These are phyloP conservation scores for Colletotrichum ledebouriae DNA, from an alignment of 2,329 filamentous ascomycete species.

Conservation along the genomic window DNA sequence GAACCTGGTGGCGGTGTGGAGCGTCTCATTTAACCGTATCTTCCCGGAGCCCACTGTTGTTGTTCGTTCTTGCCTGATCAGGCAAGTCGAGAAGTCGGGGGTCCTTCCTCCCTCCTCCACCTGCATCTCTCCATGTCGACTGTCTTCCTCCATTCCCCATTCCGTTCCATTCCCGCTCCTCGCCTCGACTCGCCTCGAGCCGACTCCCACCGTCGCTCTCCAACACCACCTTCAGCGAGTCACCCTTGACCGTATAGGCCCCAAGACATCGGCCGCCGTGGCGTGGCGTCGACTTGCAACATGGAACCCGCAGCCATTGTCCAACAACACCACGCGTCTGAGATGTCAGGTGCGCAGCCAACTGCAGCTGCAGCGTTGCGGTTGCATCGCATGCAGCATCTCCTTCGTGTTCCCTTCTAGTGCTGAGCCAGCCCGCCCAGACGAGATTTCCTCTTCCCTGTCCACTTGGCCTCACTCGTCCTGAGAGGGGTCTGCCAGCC, in stretches of 20 bases:
- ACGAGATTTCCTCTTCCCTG: neutral
- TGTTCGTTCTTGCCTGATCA: slow-evolving; percentile 3
- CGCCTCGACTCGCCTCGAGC: neutral
- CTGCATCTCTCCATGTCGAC: no score
- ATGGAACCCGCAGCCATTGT: slow-evolving; percentile 21
- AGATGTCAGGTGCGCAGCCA: slow-evolving; percentile 20
- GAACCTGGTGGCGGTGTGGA: slow-evolving; percentile 30
- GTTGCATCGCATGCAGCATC: slow-evolving; percentile 32
- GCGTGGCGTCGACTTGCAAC: neutral
- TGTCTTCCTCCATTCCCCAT: neutral
- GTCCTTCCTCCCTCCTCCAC: no score
- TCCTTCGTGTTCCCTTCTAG: slow-evolving; percentile 26
- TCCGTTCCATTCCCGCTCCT: neutral
- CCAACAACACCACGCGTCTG: neutral
- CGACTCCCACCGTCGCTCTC: neutral
- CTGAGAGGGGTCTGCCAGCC: slow-evolving; percentile 1
- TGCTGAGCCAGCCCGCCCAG: slow-evolving; percentile 7
- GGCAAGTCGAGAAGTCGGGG: slow-evolving; percentile 16
- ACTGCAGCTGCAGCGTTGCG: slow-evolving; percentile 27
- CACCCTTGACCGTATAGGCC: slow-evolving; percentile 11
- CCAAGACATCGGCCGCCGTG: slow-evolving; percentile 32
- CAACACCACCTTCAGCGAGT: neutral
- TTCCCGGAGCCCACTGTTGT: slow-evolving; percentile 10
- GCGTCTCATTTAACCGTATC: slow-evolving; percentile 42
- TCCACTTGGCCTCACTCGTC: neutral